Percentiles rank a stretch among this genome's conserved stretches.
phyloP scores from a whole-genome alignment of 305 asterid genomes.

The Solanum aculeatissimum region DNA sequence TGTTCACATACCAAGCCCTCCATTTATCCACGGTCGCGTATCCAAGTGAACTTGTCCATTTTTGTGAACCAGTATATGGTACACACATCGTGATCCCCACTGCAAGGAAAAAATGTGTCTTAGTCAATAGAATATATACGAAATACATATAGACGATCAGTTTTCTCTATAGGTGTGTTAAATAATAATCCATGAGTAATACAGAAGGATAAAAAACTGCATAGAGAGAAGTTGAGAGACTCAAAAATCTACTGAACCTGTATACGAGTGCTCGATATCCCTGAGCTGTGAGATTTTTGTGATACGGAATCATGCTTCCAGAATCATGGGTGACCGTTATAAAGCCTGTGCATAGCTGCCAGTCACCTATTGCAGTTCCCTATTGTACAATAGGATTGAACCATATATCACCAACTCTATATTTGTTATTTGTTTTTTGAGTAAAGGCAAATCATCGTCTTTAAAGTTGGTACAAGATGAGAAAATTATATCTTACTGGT shows the following conservation, averaged over 20 bases:
- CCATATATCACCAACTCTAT: neutral
- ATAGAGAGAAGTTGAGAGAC: neutral
- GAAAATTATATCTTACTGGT: slow-evolving; percentile 34
- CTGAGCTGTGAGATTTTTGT: slow-evolving; percentile 63
- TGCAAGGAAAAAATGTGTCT: slow-evolving; percentile 9
- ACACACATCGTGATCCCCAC: slow-evolving; percentile 98
- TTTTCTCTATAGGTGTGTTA: neutral
- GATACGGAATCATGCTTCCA: slow-evolving; percentile 91
- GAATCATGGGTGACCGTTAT: slow-evolving; percentile 47
- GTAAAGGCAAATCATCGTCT: neutral
- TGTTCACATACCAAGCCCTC: slow-evolving; percentile 64
- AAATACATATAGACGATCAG: neutral
- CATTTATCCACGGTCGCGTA: slow-evolving; percentile 52
- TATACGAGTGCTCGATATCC: slow-evolving; percentile 75
- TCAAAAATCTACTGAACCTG: slow-evolving; percentile 26
- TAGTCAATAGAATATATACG: too few species aligned
- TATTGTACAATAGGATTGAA: slow-evolving; percentile 9
- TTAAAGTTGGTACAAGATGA: neutral
- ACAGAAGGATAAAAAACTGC: neutral
- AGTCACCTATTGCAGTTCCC: slow-evolving; percentile 33
- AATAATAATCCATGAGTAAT: neutral
- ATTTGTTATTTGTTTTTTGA: neutral
- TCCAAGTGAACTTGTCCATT: slow-evolving; percentile 80
- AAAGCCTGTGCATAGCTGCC: slow-evolving; percentile 67
- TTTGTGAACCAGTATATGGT: slow-evolving; percentile 68